Conservation (phyloP, 257 asterid species). For the Oldenlandia corymbosa region DNA sequence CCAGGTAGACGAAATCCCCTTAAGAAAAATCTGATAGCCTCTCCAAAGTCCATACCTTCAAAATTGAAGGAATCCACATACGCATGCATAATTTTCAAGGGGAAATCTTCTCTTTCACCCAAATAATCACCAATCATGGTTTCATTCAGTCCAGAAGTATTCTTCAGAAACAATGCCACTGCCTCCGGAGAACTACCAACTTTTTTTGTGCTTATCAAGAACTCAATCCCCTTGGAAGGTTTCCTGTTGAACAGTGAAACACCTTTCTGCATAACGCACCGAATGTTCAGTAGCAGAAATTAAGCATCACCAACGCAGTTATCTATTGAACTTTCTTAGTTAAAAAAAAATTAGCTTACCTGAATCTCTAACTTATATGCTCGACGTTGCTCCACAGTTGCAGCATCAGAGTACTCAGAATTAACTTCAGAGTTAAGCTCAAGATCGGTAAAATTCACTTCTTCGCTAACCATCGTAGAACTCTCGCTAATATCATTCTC, state of each 20-base stretch:
- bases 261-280: conserved; percentile 77
- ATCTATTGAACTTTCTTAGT: neutral
- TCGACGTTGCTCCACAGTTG: conserved; percentile 90
- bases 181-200: conserved; percentile 85
- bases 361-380: conserved; percentile 92
- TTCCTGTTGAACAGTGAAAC: conserved; percentile 87
- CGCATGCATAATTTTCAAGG: conserved; percentile 96
- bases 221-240: conserved; percentile 94
- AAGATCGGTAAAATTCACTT: conserved; percentile 52
- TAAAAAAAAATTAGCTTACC: conserved; percentile 54
- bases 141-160: conserved; percentile 80
- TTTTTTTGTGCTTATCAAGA: conserved; percentile 69
- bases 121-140: conserved; percentile 91
- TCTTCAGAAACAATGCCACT: conserved; percentile 84
- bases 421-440: conserved; percentile 66
- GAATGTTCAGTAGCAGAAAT: conserved; percentile 22
- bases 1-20: conserved; percentile 98
- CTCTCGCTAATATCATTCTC: conserved; percentile 63
- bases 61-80: conserved; percentile 95
- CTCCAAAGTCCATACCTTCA: conserved; percentile 86
- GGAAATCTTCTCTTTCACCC: conserved; percentile 95
- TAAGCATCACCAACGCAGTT: neutral
- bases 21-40: conserved; percentile 87
- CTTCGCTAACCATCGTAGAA: conserved; percentile 39
- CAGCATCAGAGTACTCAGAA: conserved; percentile 67